Evolutionary conservation across 1,139 yeast genomes (phyloP), one percentile per base, ranked within the genome.

Genomic region (Candida glucosophila): DNA sequence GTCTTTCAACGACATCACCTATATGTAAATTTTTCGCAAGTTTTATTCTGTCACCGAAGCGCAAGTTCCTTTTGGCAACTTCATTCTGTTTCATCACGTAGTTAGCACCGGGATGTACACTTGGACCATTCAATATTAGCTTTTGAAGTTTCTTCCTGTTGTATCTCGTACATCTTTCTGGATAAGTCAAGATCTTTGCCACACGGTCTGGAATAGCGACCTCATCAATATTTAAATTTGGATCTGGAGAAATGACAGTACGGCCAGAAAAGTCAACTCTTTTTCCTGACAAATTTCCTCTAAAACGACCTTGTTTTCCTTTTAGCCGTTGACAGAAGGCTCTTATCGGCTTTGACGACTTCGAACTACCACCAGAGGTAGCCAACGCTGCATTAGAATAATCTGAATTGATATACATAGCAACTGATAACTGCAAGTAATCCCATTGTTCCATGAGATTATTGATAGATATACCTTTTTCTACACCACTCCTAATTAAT

Each of bases 371-470:
- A 24, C 71, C 68, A 12, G 67, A 57, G 12, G 77, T 73, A 35
- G 77, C 54, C 49, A 77, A 65, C 3, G 86, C 77, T 4, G 90
- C 88, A 29, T 78, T 76, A n/a, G 86, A 90, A 22, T 95, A 79
- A 54, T 92, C 99, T 1, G 96, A 85, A 50, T 92, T 92, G 42
- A 92, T 90, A 52, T 92, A 92, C 83, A 92, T 82, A 22, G 98
- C 99, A 28, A 92, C 88, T 1, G 95, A 83, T 31, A 90, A 64
- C 54, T 92, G 98, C 38, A 92, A 59, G 48, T 83, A 90, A 46
- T 92, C 99, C 99, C 99, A 92, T 47, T 90, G 97, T 47, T 90
- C 98, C 95, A 90, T 86, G 52, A 92, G 66, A 42, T 85, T 82
- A 36, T 83, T 81, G 43, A 92, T 77, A 8, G 96, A 75, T 39